Conservation (phyloP, 257 asterid genomes). For the Petrea volubilis region DNA sequence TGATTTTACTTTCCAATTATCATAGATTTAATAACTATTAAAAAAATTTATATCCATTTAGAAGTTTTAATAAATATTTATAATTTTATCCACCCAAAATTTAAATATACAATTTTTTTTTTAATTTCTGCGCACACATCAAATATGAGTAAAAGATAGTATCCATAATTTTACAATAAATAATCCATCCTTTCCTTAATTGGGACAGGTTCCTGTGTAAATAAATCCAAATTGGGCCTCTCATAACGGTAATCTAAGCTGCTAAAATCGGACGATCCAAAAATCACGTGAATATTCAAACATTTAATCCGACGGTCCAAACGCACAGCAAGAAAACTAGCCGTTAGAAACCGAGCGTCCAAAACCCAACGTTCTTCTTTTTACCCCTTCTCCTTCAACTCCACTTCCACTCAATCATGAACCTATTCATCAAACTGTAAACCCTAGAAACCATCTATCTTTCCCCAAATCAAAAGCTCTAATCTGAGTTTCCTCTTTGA, state of each 20-base stretch:
- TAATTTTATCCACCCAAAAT: too few relatives aligned
- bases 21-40: too few relatives aligned
- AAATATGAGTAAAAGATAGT: too few relatives aligned
- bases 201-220: too few relatives aligned
- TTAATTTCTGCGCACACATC: too few relatives aligned
- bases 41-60: too few relatives aligned
- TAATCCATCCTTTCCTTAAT: too few relatives aligned
- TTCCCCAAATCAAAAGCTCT: neutral
- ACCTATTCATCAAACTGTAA: constrained; percentile 15
- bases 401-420: neutral
- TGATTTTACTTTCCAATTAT: too few relatives aligned
- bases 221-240: neutral
- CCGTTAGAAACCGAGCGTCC: constrained; percentile 52
- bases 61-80: too few relatives aligned
- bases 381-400: constrained; percentile 2
- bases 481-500: neutral
- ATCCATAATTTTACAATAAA: too few relatives aligned
- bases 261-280: constrained; percentile 32
- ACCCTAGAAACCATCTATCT: neutral
- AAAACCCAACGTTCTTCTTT: constrained; percentile 34
- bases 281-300: constrained; percentile 31
- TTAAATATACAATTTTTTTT: too few relatives aligned
- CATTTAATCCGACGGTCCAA: constrained; percentile 42
- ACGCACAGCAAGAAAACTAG: constrained; percentile 33
- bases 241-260: constrained; percentile 21